A percentile compares a stretch with the other conserved stretches of the same genome.
phyloP scores from a whole-genome alignment of 495 filamentous ascomycete species.

The Penicillium lividum region DNA sequence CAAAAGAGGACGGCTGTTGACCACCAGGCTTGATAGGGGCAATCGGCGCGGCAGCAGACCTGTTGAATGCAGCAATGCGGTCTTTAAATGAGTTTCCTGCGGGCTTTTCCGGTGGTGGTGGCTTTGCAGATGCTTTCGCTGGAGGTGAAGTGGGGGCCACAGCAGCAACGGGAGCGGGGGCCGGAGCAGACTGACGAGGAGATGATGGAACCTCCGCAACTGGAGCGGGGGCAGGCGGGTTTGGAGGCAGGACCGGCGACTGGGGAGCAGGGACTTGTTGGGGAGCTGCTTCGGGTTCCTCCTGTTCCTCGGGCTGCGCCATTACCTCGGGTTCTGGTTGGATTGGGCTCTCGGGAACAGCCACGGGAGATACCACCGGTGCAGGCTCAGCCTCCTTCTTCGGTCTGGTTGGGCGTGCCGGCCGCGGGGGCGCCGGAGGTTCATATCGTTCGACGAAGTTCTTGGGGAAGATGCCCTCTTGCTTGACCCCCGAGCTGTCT shows the following conservation, averaged over 20 bases:
- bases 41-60: conserved; percentile 77
- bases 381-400: conserved; percentile 68
- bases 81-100: conserved; percentile 78
- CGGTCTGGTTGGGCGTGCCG: conserved; percentile 64
- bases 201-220: conserved; percentile 27
- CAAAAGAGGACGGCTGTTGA: conserved; percentile 64
- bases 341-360: conserved; percentile 30
- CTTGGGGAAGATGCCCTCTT: conserved; percentile 90
- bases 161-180: conserved; percentile 21
- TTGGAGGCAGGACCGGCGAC: conserved; percentile 18
- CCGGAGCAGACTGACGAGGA: conserved; percentile 30
- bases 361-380: conserved; percentile 34
- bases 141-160: conserved; percentile 41
- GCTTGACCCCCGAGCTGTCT: conserved; percentile 67
- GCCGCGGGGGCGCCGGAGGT: conserved; percentile 85
- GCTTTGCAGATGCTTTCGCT: conserved; percentile 45
- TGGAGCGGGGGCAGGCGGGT: conserved; percentile 5
- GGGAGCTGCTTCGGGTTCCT: conserved; percentile 33
- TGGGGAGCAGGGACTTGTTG: conserved; percentile 45
- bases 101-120: conserved; percentile 74
- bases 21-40: conserved; percentile 82
- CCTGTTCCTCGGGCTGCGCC: conserved; percentile 25
- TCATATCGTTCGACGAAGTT: conserved; percentile 98
- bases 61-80: conserved; percentile 96
- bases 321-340: conserved; percentile 44